Conservation (phyloP, 2,329 filamentous ascomycete genomes). For the Talaromyces sp. region DNA sequence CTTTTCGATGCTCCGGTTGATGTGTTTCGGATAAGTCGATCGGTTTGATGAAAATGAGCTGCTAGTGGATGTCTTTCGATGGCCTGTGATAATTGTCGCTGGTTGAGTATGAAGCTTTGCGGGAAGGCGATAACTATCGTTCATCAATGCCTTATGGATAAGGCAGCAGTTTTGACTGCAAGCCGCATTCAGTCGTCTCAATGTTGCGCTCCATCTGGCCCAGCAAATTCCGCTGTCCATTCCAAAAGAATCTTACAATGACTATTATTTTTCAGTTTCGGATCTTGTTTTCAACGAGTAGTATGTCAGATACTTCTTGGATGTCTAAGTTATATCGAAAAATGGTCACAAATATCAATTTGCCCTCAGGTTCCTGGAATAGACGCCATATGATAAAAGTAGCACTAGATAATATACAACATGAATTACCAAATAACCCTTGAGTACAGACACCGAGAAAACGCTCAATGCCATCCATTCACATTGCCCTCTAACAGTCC, state of each 20-base stretch:
- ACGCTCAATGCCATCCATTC: slow-evolving; percentile 36
- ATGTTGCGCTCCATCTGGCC: neutral
- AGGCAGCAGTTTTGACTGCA: neutral
- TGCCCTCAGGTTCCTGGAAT: neutral
- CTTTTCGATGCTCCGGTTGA: neutral
- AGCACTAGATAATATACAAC: slow-evolving; percentile 8
- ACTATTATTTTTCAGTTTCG: neutral
- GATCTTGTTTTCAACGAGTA: too few relatives aligned
- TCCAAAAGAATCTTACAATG: neutral
- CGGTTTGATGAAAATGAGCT: neutral
- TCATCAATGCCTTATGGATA: neutral
- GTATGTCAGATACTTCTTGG: neutral
- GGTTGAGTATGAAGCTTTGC: slow-evolving; percentile 6
- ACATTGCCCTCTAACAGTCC: slow-evolving; percentile 42
- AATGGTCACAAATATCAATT: neutral
- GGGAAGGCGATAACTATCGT: neutral
- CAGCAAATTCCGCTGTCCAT: neutral
- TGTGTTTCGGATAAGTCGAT: neutral
- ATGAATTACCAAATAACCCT: neutral
- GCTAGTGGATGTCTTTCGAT: neutral
- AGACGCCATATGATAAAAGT: neutral
- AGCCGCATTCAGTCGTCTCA: slow-evolving; percentile 3
- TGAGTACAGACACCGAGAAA: neutral
- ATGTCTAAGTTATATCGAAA: neutral
- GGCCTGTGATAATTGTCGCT: neutral